Evolutionary conservation across 1,284 basidiomycete species (phyloP), one percentile per base, ranked within the genome.

Genomic region (Cerioporus squamosus): DNA sequence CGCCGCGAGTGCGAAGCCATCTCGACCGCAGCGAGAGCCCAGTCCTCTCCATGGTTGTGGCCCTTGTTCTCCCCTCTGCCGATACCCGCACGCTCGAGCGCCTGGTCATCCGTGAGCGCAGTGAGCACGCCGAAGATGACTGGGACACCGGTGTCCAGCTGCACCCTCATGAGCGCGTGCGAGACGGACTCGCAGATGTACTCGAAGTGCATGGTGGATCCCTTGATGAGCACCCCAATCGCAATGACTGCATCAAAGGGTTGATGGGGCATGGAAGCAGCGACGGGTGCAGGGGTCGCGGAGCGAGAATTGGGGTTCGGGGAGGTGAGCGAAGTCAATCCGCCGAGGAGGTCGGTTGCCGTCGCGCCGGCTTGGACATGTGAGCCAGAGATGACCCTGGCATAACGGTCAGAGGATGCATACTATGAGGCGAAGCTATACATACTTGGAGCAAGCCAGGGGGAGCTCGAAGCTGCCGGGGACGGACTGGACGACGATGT

Each of bases 41-140:
- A 99, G 70, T 98, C 97, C 74, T 96, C 91, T 33, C 97, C 96
- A 68, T 97, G 95, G 72, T 97, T 97, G 71, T 97, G 94, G 2
- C 92, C 92, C 69, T 88, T 87, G 63, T 79, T 75, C 56, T 71
- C 79, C 22, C 84, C 86, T 50, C 76, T 78, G 4, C 86, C 89
- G 45, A 98, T 77, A 3, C 97, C 97, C 17, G 95, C 94, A 59
- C 97, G 80, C 70, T 95, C 91, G 68, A 98, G 75, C 17, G 97
- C 97, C 78, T 99, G 97, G 67, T 97, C 93, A 61, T 99, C 97
- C 47, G 81, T 93, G 63, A 99, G 83, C 42, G 89, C 93, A 15
- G 97, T 99, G 68, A 99, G 79, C 14, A 99, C 94, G 33, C 97
- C 97, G 73, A 98, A 97, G 64, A 99, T 91, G 68, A 99, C 94